phyloP scores from a whole-genome alignment of 768 basidiomycete genomes.

The Boletus fagicola region DNA sequence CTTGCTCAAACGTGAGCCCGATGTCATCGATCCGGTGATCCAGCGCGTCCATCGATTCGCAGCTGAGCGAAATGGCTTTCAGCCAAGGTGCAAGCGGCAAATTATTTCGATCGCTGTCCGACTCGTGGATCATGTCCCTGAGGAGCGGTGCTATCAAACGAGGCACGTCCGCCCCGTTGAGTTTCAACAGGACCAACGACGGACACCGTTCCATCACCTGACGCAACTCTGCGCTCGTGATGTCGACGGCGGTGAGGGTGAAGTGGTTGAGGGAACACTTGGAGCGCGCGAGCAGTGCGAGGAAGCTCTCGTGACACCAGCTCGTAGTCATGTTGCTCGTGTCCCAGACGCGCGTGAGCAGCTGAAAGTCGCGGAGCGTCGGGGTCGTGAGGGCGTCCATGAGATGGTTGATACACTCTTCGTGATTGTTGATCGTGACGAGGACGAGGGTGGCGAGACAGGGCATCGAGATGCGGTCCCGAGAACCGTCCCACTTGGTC shows the following conservation, averaged over 20 bases:
- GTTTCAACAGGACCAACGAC: conserved; percentile 29
- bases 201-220: conserved; percentile 31
- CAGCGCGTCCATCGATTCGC: conserved; percentile 27
- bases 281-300: conserved; percentile 27
- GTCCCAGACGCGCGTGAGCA: conserved; percentile 36
- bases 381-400: conserved; percentile 28
- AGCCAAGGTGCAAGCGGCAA: conserved; percentile 29
- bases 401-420: conserved; percentile 26
- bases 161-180: conserved; percentile 28
- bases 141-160: conserved; percentile 22
- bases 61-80: conserved; percentile 31
- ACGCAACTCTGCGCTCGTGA: conserved; percentile 21
- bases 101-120: conserved; percentile 16
- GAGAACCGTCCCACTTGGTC: conserved; percentile 26
- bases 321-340: conserved; percentile 28
- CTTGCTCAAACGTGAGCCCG: conserved; percentile 30
- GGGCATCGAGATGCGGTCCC: conserved; percentile 27
- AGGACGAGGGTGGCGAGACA: conserved; percentile 31
- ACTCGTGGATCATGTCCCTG: conserved; percentile 23
- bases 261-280: conserved; percentile 32
- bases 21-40: conserved; percentile 20
- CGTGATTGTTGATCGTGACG: conserved; percentile 32
- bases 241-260: conserved; percentile 28
- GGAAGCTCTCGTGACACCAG: conserved; percentile 31
- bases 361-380: conserved; percentile 29